Percentiles rank a stretch among this genome's conserved stretches.
phyloP scores from a whole-genome alignment of 345 rosid genomes.

The Psidium friedrichsthalianum region DNA sequence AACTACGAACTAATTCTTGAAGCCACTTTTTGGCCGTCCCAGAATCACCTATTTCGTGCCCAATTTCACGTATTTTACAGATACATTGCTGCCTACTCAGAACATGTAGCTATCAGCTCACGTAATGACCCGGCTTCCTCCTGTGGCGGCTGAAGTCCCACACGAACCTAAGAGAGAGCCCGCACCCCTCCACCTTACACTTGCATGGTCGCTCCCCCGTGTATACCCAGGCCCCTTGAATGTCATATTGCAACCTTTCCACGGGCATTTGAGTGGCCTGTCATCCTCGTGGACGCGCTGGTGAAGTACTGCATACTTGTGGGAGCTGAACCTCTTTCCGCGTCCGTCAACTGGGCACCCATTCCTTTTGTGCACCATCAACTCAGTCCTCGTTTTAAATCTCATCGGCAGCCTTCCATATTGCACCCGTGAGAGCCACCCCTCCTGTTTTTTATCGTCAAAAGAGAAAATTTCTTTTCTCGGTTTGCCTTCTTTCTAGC shows the following conservation, averaged over 20 bases:
- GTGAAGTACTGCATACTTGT: conserved; percentile 68
- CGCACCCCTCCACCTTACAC: conserved; percentile 77
- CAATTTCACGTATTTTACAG: not conserved
- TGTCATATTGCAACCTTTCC: conserved; percentile 85
- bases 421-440: conserved; percentile 43
- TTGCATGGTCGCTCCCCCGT: conserved; percentile 83
- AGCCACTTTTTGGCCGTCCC: not conserved
- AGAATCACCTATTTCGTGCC: not conserved
- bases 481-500: not conserved
- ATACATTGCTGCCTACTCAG: not conserved
- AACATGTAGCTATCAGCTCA: conserved; percentile 13
- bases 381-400: conserved; percentile 57
- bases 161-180: conserved; percentile 83
- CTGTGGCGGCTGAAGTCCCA: conserved; percentile 93
- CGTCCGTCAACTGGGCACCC: conserved; percentile 77
- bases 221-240: conserved; percentile 99
- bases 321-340: conserved; percentile 71
- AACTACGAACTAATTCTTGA: not conserved
- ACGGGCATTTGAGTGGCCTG: conserved; percentile 76
- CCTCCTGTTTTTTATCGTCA: conserved; percentile 17
- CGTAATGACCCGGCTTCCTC: conserved; percentile 81
- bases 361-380: conserved; percentile 60
- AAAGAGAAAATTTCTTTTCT: not conserved
- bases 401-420: conserved; percentile 84
- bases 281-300: conserved; percentile 88